These are phyloP conservation scores for Hypoxylon lienhwacheense DNA, from an alignment of 495 filamentous ascomycete species.

Conservation along the genomic window DNA sequence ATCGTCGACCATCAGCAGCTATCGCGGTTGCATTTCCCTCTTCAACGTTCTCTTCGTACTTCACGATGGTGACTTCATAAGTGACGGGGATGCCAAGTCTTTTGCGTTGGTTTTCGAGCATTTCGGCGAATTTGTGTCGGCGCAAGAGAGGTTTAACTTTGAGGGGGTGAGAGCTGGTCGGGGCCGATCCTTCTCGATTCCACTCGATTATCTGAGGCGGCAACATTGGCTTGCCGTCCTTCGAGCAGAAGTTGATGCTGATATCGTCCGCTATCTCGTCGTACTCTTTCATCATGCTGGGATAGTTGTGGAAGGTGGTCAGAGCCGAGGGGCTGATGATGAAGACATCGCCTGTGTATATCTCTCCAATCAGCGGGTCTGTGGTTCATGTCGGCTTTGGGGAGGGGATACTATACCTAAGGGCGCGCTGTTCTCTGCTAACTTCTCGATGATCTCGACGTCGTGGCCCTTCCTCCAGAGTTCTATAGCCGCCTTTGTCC, in stretches of 20 bases:
- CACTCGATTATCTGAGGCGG: slow-evolving; percentile 11
- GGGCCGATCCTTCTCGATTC: slow-evolving; percentile 15
- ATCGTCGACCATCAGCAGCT: slow-evolving; percentile 45
- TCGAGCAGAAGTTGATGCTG: slow-evolving; percentile 39
- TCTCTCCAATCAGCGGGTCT: no score
- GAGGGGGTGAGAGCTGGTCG: slow-evolving; percentile 7
- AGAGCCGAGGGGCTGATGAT: slow-evolving; percentile 41
- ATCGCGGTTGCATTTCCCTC: slow-evolving; percentile 50
- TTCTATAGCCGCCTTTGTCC: slow-evolving; percentile 61
- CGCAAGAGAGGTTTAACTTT: slow-evolving; percentile 19
- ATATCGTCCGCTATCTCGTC: slow-evolving; percentile 38
- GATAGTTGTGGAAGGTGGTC: slow-evolving; percentile 50
- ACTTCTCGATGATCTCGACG: slow-evolving; percentile 55
- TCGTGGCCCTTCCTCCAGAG: slow-evolving; percentile 61
- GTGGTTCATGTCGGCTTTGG: neutral
- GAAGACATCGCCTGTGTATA: slow-evolving; percentile 46
- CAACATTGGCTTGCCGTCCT: slow-evolving; percentile 41
- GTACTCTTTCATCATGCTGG: slow-evolving; percentile 47
- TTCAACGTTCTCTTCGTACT: slow-evolving; percentile 45
- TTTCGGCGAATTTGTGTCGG: slow-evolving; percentile 38
- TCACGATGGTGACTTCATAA: slow-evolving; percentile 43
- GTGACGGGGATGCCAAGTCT: slow-evolving; percentile 48
- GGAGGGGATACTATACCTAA: slow-evolving; percentile 2
- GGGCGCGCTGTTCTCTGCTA: slow-evolving; percentile 34
- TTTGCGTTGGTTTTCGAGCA: slow-evolving; percentile 47